Evolutionary conservation across 768 basidiomycete genomes (phyloP), one percentile per base, ranked within the genome.

Genomic region (Mycena vitilis): DNA sequence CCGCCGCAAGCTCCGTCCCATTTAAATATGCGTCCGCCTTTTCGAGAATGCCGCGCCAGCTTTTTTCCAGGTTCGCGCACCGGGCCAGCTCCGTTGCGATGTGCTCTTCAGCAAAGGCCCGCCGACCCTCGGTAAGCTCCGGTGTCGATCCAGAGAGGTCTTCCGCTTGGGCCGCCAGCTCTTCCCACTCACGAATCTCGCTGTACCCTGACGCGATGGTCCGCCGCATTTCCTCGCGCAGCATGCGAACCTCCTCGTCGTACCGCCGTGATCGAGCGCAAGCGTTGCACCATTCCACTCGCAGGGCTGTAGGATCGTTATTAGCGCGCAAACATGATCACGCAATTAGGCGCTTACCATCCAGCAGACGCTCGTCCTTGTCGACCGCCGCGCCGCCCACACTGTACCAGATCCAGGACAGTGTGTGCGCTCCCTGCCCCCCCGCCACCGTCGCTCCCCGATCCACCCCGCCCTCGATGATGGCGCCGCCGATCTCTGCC

Each of bases 211-310:
- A 59, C 4, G 57, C 42, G 2, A 59, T 18, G 1, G 42, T 59
- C 2, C 64, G 57, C 23, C 70, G 51, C 73, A 73, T 74, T 38
- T 74, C 73, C 44, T 74, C 71, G n/a, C 37, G 30, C 11, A 74
- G 54, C 8, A 73, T 34, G n/a, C 36, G 40, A 2, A 68, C 57
- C 38, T 74, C 73, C 37, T 74, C 70, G 5, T 25, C 18, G 66
- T 67, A 74, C 5, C 56, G 66, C 12, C 30, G 22, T 5, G 55
- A 44, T 2, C 73, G 51, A 1, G 73, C 56, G 20, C 45, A 59
- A 1, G 63, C 63, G 10, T 64, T 64, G 42, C 54, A 64, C 53
- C 53, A 64, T 34, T 64, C 63, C 1, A 57, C 18, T 2, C 54
- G 38, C 13, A 64, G 42, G 6, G 63, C 63, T 64, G 38, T 13